phyloP scores from a whole-genome alignment of 305 asterid species.

The Stenogyne calaminthoides region DNA sequence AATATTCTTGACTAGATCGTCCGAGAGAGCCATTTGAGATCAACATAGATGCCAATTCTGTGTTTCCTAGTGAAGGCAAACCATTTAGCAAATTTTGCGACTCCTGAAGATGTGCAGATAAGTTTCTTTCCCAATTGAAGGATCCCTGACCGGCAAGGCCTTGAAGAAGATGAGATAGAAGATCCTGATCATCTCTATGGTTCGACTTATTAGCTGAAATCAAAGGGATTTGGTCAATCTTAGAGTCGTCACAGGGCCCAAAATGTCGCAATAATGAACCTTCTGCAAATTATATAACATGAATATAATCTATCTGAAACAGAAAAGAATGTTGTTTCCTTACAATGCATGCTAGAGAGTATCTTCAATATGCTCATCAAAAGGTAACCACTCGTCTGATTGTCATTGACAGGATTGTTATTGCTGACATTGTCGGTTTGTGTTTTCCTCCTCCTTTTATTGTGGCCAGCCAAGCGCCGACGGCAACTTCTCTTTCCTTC shows the following conservation, averaged over 20 bases:
- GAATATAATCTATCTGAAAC: conserved; percentile 19
- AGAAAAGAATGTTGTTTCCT: conserved; percentile 35
- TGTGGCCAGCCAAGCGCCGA: conserved; percentile 81
- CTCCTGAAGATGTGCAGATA: conserved; percentile 53
- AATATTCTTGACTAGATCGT: conserved; percentile 45
- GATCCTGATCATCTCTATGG: conserved; percentile 56
- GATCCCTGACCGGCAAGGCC: conserved; percentile 62
- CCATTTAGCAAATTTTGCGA: conserved; percentile 50
- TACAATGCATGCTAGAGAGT: conserved; percentile 75
- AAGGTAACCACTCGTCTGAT: conserved; percentile 62
- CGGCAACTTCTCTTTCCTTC: conserved; percentile 84
- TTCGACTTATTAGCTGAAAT: conserved; percentile 55
- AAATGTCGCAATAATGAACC: conserved; percentile 18
- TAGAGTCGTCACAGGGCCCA: conserved; percentile 19
- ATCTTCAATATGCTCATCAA: conserved; percentile 70
- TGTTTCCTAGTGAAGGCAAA: conserved; percentile 49
- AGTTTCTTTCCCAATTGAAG: conserved; percentile 39
- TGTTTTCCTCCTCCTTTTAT: conserved; percentile 83
- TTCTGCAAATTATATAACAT: conserved; percentile 2
- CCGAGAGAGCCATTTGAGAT: conserved; percentile 56
- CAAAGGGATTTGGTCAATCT: conserved; percentile 32
- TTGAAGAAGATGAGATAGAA: conserved; percentile 72
- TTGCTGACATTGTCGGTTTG: conserved; percentile 50
- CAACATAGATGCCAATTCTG: conserved; percentile 47
- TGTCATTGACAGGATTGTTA: conserved; percentile 50